A percentile compares a stretch with the other conserved stretches of the same genome.
Evolutionary conservation across 257 asterid species (phyloP).

Genomic region (Thymus quinquecostatus): DNA sequence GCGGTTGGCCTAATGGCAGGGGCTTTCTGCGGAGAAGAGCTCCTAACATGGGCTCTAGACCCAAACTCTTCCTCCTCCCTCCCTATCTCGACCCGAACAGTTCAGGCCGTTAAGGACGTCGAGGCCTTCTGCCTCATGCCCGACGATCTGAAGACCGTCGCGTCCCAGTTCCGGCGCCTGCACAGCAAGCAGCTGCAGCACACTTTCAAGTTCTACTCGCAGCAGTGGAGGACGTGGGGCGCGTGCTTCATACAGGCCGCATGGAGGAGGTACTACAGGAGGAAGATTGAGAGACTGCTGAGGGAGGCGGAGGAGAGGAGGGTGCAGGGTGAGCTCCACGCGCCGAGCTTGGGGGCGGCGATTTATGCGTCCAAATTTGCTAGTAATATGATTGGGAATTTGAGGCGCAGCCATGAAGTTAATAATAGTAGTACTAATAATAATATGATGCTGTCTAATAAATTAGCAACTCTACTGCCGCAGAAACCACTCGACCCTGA

Average conservation of each 20-base stretch:
- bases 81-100: conserved; percentile 58
- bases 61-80: conserved; percentile 51
- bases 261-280: conserved; percentile 60
- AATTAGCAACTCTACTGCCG: conserved; percentile 48
- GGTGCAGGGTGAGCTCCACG: conserved; percentile 33
- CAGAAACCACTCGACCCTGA: conserved; percentile 75
- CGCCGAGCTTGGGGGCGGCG: conserved; percentile 49
- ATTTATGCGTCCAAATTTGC: conserved; percentile 65
- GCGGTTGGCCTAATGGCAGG: conserved; percentile 53
- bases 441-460: neutral
- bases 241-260: conserved; percentile 74
- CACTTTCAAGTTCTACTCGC: conserved; percentile 57
- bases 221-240: conserved; percentile 79
- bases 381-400: conserved; percentile 42
- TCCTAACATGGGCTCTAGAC: conserved; percentile 61
- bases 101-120: conserved; percentile 48
- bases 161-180: conserved; percentile 48
- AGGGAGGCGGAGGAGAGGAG: conserved; percentile 49
- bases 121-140: conserved; percentile 51
- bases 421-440: neutral
- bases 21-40: conserved; percentile 61
- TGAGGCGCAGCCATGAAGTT: conserved; percentile 35
- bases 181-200: conserved; percentile 53
- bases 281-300: conserved; percentile 47
- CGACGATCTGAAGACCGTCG: conserved; percentile 45